Percentiles rank a stretch among this genome's conserved stretches.
phyloP scores from a whole-genome alignment of 208 protist genomes.

The Leishmania tropica region DNA sequence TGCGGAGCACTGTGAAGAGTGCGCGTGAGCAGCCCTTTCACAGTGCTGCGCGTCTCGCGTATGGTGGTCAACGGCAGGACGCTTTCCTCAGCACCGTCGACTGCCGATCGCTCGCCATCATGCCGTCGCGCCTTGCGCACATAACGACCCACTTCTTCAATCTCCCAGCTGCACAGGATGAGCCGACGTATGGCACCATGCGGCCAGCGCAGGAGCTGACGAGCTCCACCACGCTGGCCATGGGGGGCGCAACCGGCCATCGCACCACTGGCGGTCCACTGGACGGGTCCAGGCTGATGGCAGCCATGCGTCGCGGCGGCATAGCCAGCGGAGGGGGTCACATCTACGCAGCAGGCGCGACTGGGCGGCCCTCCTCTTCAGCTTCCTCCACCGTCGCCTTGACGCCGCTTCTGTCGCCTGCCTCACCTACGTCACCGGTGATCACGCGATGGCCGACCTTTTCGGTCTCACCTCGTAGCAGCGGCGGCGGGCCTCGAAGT shows the following conservation, averaged over 20 bases:
- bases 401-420: conserved; percentile 25
- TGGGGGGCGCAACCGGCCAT: background rate
- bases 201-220: conserved; percentile 11
- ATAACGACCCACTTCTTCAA: conserved; percentile 37
- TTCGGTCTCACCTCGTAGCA: conserved; percentile 9
- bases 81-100: background rate
- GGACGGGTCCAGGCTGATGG: conserved; percentile 10
- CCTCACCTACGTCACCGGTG: conserved; percentile 12
- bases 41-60: background rate
- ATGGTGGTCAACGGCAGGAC: background rate
- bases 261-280: conserved; percentile 7
- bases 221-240: conserved; percentile 11
- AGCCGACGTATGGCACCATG: background rate
- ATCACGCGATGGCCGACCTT: background rate
- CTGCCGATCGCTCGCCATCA: conserved; percentile 1
- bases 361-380: conserved; percentile 10
- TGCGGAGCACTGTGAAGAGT: background rate
- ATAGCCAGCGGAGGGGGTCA: background rate
- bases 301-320: conserved; percentile 1
- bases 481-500: conserved; percentile 1
- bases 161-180: conserved; percentile 18
- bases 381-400: conserved; percentile 13
- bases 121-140: conserved; percentile 26
- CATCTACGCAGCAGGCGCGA: background rate
- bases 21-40: background rate